Percentiles rank a stretch among this genome's conserved stretches.
Conservation (phyloP, 257 asterid genomes). For the Pogostemon cablin region DNA sequence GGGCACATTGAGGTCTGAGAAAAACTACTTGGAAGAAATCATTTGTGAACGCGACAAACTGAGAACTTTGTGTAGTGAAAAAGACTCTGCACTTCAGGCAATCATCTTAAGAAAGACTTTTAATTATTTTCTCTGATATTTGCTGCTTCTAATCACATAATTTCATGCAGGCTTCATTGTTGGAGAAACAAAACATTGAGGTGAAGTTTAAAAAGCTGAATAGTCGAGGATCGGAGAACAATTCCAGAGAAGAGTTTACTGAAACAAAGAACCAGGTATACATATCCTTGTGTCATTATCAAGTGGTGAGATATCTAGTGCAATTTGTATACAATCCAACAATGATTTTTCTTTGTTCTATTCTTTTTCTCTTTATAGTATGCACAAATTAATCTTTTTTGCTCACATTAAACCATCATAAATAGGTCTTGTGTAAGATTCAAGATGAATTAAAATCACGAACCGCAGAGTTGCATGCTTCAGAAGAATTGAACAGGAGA, state of each 20-base stretch:
- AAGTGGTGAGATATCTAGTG: conserved; percentile 15
- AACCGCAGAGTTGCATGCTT: conserved; percentile 63
- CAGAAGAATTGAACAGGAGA: conserved; percentile 77
- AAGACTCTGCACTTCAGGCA: conserved; percentile 84
- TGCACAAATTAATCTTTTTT: conserved; percentile 15
- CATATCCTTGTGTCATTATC: conserved; percentile 11
- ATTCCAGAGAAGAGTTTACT: conserved; percentile 59
- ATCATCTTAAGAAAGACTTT: conserved; percentile 23
- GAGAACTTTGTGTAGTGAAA: conserved; percentile 65
- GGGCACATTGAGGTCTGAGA: conserved; percentile 65
- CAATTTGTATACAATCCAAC: conserved; percentile 4
- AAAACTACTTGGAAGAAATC: conserved; percentile 63
- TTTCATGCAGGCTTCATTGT: conserved; percentile 54
- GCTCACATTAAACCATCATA: conserved; percentile 11
- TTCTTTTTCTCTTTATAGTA: not conserved
- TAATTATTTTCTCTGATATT: conserved; percentile 18
- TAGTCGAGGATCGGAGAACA: conserved; percentile 70
- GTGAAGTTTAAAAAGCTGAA: conserved; percentile 63
- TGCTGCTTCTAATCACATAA: conserved; percentile 36
- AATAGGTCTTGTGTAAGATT: conserved; percentile 69
- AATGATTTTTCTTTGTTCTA: not conserved
- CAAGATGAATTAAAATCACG: conserved; percentile 83
- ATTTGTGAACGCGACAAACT: conserved; percentile 67
- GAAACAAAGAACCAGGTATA: conserved; percentile 83
- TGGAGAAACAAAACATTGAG: conserved; percentile 78